Conservation (phyloP, 371 early-diverging fungal species). For the Circinella minor region DNA sequence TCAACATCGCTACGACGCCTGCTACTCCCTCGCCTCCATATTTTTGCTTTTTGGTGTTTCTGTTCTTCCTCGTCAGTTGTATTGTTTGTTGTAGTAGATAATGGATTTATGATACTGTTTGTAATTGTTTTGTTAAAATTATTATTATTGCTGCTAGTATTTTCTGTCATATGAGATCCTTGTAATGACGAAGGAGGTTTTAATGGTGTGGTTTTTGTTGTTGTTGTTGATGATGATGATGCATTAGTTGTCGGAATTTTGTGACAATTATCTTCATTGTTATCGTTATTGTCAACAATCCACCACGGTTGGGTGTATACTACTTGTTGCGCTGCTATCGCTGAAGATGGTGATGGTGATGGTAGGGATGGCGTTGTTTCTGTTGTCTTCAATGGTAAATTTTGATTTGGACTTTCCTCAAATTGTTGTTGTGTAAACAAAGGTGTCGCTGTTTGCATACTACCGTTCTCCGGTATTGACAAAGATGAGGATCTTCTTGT, state of each 20-base stretch:
- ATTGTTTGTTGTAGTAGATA: too few relatives aligned
- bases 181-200: neutral
- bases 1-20: neutral
- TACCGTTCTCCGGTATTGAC: neutral
- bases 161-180: too few relatives aligned
- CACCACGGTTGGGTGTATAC: neutral
- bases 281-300: neutral
- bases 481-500: neutral
- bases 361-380: too few relatives aligned
- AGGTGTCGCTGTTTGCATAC: neutral
- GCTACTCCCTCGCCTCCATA: neutral
- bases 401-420: constrained; percentile 8
- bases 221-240: neutral
- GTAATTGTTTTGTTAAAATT: too few relatives aligned
- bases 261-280: too few relatives aligned
- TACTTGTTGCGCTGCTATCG: neutral
- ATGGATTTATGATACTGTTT: too few relatives aligned
- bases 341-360: too few relatives aligned
- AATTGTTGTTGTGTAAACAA: constrained; percentile 1
- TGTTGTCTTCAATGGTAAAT: neutral
- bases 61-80: neutral
- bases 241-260: neutral
- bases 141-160: too few relatives aligned
- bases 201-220: neutral
- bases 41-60: neutral